A percentile compares a stretch with the other conserved stretches of the same genome.
Conservation (phyloP, 306 rosid species). For the Dryas drummondii region DNA sequence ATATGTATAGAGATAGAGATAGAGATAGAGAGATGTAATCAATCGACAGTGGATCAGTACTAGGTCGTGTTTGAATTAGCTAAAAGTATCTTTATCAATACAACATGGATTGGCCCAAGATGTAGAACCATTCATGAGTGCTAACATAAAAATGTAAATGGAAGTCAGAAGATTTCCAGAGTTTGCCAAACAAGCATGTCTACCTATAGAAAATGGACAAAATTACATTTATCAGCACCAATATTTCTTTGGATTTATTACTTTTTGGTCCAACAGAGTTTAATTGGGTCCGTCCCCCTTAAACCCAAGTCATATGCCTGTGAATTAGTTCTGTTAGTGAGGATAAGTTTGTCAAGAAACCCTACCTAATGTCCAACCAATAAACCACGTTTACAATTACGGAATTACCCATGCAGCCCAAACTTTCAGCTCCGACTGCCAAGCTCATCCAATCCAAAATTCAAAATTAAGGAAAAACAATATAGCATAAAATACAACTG, state of each 20-base stretch:
- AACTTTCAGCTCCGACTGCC: neutral
- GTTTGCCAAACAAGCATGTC: neutral
- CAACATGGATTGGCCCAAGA: neutral
- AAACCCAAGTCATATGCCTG: neutral
- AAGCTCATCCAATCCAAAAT: constrained; percentile 1
- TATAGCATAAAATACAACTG: neutral
- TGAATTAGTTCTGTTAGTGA: neutral
- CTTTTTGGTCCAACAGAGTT: neutral
- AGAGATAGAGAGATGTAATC: neutral
- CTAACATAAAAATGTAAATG: neutral
- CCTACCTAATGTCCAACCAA: neutral
- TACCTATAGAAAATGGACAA: neutral
- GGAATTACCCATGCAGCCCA: neutral
- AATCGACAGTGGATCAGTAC: neutral
- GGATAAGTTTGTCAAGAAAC: neutral
- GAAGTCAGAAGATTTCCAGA: neutral
- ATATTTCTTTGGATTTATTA: neutral
- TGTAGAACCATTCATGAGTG: neutral
- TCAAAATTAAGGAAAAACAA: neutral
- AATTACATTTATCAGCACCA: neutral
- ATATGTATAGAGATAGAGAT: neutral
- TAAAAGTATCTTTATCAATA: neutral
- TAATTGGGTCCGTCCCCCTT: neutral
- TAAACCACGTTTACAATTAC: neutral
- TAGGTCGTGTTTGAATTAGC: constrained; percentile 4